These are phyloP conservation scores for Colletotrichum ledebouriae DNA, from an alignment of 2,329 filamentous ascomycete species.

Conservation along the genomic window DNA sequence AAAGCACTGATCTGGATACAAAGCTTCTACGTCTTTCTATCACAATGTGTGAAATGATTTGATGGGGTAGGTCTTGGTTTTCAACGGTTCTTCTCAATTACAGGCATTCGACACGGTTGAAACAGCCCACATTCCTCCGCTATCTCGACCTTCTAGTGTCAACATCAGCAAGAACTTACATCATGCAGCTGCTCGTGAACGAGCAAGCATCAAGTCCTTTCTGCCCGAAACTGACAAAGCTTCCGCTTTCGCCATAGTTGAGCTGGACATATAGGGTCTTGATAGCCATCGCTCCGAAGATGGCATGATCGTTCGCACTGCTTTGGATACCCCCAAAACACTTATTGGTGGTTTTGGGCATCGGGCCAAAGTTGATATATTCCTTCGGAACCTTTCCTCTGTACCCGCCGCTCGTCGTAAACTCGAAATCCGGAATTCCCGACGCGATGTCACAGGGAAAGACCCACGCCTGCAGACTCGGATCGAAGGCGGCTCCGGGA, in stretches of 20 bases:
- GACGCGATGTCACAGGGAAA: constrained; percentile 69
- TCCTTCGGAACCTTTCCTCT: constrained; percentile 67
- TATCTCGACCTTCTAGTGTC: neutral
- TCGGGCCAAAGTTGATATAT: constrained; percentile 67
- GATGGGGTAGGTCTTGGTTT: neutral
- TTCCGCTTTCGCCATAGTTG: constrained; percentile 27
- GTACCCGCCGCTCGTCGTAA: constrained; percentile 64
- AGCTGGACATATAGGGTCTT: constrained; percentile 76
- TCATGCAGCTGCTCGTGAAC: constrained; percentile 16
- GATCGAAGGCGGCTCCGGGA: constrained; percentile 63
- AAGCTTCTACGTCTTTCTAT: too few species aligned
- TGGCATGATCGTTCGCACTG: constrained; percentile 64
- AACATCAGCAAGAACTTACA: neutral
- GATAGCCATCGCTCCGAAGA: constrained; percentile 84
- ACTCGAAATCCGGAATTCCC: constrained; percentile 68
- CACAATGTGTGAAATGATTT: neutral
- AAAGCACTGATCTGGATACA: too few species aligned
- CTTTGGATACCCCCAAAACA: constrained; percentile 86
- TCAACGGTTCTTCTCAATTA: constrained; percentile 3
- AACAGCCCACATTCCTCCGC: neutral
- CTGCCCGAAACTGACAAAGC: constrained; percentile 30
- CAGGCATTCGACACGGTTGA: neutral
- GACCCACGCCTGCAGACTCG: constrained; percentile 62
- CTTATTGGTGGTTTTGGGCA: constrained; percentile 60
- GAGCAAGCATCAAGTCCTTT: constrained; percentile 35